Evolutionary conservation across 208 protist genomes (phyloP).

Genomic region (Tritrichomonas foetus): DNA sequence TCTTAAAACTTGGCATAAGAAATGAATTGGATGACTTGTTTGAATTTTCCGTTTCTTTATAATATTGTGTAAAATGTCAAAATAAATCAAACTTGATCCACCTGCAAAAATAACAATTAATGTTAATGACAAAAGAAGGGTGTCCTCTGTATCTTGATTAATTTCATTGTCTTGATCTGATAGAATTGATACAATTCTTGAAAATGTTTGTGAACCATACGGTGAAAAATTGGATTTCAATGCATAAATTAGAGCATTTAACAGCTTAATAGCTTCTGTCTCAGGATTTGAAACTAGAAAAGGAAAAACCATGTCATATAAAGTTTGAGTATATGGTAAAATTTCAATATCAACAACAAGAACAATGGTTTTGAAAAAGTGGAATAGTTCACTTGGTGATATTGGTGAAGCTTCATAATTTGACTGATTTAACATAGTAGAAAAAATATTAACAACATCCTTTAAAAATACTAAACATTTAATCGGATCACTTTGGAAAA

Average conservation of each 20-base stretch:
- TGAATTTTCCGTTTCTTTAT: background rate
- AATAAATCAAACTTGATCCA: background rate
- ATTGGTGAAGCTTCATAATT: background rate
- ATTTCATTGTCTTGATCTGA: background rate
- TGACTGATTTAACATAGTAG: background rate
- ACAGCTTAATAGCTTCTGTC: background rate
- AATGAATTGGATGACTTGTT: too few relatives aligned
- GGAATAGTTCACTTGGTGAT: background rate
- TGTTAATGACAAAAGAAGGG: background rate
- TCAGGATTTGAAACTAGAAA: background rate
- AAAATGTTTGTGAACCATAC: background rate
- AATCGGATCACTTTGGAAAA: background rate
- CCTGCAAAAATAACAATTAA: background rate
- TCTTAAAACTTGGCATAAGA: too few relatives aligned
- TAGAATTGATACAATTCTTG: background rate
- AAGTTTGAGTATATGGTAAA: background rate
- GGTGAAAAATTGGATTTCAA: background rate
- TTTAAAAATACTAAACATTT: background rate
- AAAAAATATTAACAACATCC: background rate
- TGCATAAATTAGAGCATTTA: background rate
- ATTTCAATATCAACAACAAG: constrained; percentile 4
- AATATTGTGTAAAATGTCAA: background rate
- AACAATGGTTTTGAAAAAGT: background rate
- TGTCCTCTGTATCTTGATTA: background rate
- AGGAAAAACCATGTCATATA: background rate